Conservation (phyloP, 2,329 filamentous ascomycete genomes). For the Claviceps sp. region DNA sequence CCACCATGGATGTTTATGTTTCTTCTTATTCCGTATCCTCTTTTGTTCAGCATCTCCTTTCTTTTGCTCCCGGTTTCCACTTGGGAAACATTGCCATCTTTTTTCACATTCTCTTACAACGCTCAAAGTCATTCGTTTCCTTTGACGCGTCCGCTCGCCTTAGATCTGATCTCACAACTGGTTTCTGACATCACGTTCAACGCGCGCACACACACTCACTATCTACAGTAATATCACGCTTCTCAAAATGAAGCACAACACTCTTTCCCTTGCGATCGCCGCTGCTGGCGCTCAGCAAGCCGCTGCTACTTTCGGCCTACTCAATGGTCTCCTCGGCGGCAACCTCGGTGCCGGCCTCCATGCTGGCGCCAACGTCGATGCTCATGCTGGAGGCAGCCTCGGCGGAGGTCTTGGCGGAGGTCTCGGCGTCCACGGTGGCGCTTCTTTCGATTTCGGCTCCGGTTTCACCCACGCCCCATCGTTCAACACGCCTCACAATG, state of each 20-base stretch:
- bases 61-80: slow-evolving; percentile 13
- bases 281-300: slow-evolving; percentile 37
- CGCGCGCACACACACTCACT: slow-evolving; percentile 6
- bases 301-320: slow-evolving; percentile 24
- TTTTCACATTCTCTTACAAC: neutral
- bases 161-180: slow-evolving; percentile 17
- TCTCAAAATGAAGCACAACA: slow-evolving; percentile 36
- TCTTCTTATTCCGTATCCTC: neutral
- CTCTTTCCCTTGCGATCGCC: slow-evolving; percentile 32
- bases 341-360: slow-evolving; percentile 3
- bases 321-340: neutral
- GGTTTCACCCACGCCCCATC: slow-evolving; percentile 20
- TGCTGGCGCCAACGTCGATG: neutral
- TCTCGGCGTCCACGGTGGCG: neutral
- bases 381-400: neutral
- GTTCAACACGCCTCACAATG: slow-evolving; percentile 58
- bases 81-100: slow-evolving; percentile 2
- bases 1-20: neutral
- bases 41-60: neutral
- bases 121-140: slow-evolving; percentile 44
- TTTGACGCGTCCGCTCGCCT: slow-evolving; percentile 23
- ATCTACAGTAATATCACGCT: slow-evolving; percentile 4
- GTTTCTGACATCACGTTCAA: slow-evolving; percentile 1
- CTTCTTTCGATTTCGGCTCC: slow-evolving; percentile 1
- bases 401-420: neutral